A percentile compares a stretch with the other conserved stretches of the same genome.
Conservation (phyloP, 768 basidiomycete genomes). For the Agrocybe praecox region DNA sequence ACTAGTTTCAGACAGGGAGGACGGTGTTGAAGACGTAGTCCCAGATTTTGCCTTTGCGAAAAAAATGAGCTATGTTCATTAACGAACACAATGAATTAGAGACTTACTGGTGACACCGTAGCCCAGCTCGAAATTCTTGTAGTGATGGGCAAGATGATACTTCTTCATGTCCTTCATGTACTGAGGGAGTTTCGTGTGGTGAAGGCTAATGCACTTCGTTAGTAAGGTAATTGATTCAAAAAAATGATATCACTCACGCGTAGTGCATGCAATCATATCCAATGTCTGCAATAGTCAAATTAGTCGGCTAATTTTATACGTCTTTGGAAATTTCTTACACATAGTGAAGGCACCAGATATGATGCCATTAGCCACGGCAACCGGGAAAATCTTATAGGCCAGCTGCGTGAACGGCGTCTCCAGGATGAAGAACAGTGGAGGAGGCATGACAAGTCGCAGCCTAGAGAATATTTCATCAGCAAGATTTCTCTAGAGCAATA, state of each 20-base stretch:
- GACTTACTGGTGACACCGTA: constrained; percentile 91
- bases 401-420: constrained; percentile 87
- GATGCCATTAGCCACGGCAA: constrained; percentile 86
- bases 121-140: constrained; percentile 97
- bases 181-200: constrained; percentile 83
- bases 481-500: background rate
- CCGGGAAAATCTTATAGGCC: constrained; percentile 80
- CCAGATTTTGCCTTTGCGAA: constrained; percentile 81
- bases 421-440: constrained; percentile 73
- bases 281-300: constrained; percentile 55
- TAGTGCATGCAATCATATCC: constrained; percentile 93
- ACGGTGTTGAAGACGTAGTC: constrained; percentile 89
- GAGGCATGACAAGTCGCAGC: constrained; percentile 97
- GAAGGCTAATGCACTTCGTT: constrained; percentile 49
- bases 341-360: constrained; percentile 83
- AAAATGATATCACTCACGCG: constrained; percentile 51
- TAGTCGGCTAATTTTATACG: too few species aligned
- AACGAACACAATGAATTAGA: constrained; percentile 1
- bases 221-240: background rate
- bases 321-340: too few species aligned
- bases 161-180: constrained; percentile 95
- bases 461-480: constrained; percentile 32
- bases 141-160: constrained; percentile 97
- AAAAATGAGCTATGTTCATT: background rate
- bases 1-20: constrained; percentile 52